Percentiles rank a stretch among this genome's conserved stretches.
Conservation (phyloP, 2,329 filamentous ascomycete species). For the Fusarium sp. region DNA sequence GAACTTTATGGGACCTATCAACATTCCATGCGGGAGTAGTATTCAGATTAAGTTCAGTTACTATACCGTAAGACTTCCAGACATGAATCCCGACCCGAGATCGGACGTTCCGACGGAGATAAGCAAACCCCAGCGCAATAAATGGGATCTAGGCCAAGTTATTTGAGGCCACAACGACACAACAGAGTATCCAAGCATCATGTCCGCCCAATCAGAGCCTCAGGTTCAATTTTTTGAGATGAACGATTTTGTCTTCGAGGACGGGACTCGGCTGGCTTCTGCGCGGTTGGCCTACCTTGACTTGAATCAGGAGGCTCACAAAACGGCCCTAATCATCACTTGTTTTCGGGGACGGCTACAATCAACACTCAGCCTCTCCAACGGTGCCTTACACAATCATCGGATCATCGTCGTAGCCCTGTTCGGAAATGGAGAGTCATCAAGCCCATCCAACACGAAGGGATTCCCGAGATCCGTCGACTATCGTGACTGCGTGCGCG, state of each 20-base stretch:
- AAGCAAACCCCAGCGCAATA: neutral
- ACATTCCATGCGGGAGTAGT: neutral
- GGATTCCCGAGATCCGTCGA: conserved; percentile 51
- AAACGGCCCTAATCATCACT: conserved; percentile 59
- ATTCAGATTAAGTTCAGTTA: neutral
- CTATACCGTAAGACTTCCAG: neutral
- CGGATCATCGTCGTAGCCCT: conserved; percentile 59
- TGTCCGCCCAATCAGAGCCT: neutral
- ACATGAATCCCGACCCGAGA: neutral
- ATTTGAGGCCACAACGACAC: neutral
- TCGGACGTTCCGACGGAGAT: neutral
- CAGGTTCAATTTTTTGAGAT: neutral
- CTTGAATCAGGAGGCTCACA: neutral
- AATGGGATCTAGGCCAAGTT: neutral
- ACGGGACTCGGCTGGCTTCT: conserved; percentile 32
- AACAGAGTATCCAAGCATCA: neutral
- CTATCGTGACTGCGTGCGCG: conserved; percentile 56
- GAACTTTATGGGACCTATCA: neutral
- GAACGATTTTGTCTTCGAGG: conserved; percentile 42
- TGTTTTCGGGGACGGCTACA: conserved; percentile 65
- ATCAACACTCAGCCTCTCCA: conserved; percentile 59
- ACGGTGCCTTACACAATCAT: conserved; percentile 53
- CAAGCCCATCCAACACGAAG: conserved; percentile 56
- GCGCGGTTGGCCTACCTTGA: conserved; percentile 43
- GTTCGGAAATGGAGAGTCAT: conserved; percentile 60